A percentile compares a stretch with the other conserved stretches of the same genome.
These are phyloP conservation scores for Haplosporangium sp. DNA, from an alignment of 371 early-diverging fungal species.

Conservation along the genomic window DNA sequence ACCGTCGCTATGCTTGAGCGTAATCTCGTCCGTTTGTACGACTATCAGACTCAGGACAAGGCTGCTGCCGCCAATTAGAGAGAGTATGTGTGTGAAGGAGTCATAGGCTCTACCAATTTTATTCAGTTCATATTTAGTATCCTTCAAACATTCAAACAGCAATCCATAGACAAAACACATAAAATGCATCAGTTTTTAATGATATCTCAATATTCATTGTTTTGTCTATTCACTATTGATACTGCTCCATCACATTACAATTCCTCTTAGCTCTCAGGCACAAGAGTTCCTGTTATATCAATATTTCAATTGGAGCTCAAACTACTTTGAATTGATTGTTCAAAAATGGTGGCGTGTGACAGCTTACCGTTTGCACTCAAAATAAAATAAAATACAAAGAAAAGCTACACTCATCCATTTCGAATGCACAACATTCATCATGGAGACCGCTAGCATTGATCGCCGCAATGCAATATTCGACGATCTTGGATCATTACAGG, in stretches of 20 bases:
- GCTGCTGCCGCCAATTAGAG: slow-evolving; percentile 10
- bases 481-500: slow-evolving; percentile 55
- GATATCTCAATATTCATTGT: no score
- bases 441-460: slow-evolving; percentile 25
- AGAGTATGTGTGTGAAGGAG: background rate
- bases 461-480: slow-evolving; percentile 54
- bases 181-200: no score
- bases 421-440: slow-evolving; percentile 8
- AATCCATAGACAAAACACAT: background rate
- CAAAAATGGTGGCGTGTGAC: slow-evolving; percentile 11
- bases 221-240: no score
- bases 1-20: slow-evolving; percentile 97
- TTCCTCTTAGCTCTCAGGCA: no score
- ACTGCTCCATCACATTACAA: no score
- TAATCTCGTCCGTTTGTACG: slow-evolving; percentile 88
- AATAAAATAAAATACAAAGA: background rate
- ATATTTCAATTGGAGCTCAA: no score
- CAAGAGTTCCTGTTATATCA: no score
- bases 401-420: background rate
- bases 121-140: background rate
- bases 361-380: background rate
- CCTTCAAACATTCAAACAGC: background rate
- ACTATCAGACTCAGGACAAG: slow-evolving; percentile 61
- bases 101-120: no score
- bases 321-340: no score